phyloP scores from a whole-genome alignment of 352 stramenopile genomes.

The Achlya hypogyna region DNA sequence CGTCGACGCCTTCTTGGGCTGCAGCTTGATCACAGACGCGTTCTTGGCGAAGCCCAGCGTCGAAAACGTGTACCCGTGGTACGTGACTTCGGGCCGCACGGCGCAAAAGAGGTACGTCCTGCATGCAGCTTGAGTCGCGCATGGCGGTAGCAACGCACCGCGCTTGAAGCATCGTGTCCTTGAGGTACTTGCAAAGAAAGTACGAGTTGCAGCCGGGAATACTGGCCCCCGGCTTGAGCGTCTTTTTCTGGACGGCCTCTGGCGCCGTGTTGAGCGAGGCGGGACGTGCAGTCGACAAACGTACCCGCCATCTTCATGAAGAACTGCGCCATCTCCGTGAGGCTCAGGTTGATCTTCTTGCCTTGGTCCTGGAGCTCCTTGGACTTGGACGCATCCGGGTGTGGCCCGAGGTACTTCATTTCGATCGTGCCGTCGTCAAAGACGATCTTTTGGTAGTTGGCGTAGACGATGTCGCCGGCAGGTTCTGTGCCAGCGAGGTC shows the following conservation, averaged over 20 bases:
- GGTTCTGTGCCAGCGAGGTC: constrained; percentile 90
- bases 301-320: constrained; percentile 93
- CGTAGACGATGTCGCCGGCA: constrained; percentile 90
- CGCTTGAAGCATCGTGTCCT: constrained; percentile 92
- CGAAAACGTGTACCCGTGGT: constrained; percentile 89
- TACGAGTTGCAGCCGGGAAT: constrained; percentile 93
- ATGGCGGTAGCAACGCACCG: background rate
- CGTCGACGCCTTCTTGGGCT: constrained; percentile 90
- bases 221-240: constrained; percentile 87
- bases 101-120: constrained; percentile 91
- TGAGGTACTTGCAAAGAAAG: constrained; percentile 94
- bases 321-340: constrained; percentile 94
- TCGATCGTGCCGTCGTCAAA: constrained; percentile 89
- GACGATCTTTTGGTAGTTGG: constrained; percentile 89
- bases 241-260: constrained; percentile 90
- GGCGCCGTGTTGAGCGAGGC: background rate
- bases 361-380: constrained; percentile 92
- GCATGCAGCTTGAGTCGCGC: background rate
- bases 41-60: constrained; percentile 94
- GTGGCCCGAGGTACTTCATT: constrained; percentile 85
- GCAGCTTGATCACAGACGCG: constrained; percentile 89
- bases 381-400: constrained; percentile 85
- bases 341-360: constrained; percentile 94
- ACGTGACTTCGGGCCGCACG: constrained; percentile 89
- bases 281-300: background rate